A percentile compares a stretch with the other conserved stretches of the same genome.
phyloP scores from a whole-genome alignment of 23 red algal genomes.

The Chondrus crispus region DNA sequence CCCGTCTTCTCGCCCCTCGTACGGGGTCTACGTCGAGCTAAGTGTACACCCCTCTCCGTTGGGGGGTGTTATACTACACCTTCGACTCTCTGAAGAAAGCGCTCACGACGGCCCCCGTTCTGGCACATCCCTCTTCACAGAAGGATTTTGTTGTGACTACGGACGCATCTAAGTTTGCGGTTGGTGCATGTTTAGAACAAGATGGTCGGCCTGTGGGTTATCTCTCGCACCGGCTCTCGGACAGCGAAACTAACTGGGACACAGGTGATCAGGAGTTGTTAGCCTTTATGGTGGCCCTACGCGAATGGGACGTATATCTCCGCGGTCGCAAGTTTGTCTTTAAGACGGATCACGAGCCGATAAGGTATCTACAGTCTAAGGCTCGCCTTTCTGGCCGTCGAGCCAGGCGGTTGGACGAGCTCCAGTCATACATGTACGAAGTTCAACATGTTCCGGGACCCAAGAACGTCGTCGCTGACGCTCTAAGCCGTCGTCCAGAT shows the following conservation, averaged over 20 bases:
- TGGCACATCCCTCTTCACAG: no score
- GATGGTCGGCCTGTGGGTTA: not conserved
- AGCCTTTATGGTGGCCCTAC: not conserved
- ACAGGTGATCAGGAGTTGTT: not conserved
- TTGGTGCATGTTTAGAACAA: not conserved
- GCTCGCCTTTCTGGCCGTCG: not conserved
- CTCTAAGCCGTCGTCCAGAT: not conserved
- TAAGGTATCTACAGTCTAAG: slow-evolving; percentile 25
- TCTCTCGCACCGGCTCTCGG: not conserved
- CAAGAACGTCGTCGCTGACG: not conserved
- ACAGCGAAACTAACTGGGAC: not conserved
- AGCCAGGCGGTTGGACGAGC: not conserved
- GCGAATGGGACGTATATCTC: not conserved
- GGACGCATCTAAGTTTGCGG: not conserved
- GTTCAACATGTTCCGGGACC: not conserved
- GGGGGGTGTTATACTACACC: no score
- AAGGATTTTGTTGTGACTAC: no score
- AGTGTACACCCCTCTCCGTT: no score
- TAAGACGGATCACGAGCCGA: slow-evolving; percentile 26
- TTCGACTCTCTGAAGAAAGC: no score
- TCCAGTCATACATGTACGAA: not conserved
- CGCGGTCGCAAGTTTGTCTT: not conserved
- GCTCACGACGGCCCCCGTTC: no score
- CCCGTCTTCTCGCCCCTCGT: no score
- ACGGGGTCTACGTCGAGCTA: no score